Percentiles rank a stretch among this genome's conserved stretches.
These are phyloP conservation scores for Hymenoscyphus fructigenus DNA, from an alignment of 2,329 filamentous ascomycete genomes.

Conservation along the genomic window DNA sequence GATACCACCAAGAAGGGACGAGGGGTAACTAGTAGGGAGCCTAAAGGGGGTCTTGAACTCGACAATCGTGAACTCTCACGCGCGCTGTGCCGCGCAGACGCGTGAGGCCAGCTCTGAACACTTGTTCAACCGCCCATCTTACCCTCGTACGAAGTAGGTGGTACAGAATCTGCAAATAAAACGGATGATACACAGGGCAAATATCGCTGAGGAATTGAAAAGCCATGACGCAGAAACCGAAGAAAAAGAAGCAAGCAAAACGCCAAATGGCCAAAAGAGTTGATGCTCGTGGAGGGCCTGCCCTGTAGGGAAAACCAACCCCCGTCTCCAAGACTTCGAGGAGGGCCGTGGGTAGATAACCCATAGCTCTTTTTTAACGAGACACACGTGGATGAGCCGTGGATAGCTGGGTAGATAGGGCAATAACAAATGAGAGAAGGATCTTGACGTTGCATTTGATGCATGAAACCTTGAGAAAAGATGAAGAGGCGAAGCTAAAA, in stretches of 20 bases:
- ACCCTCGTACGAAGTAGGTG: not conserved
- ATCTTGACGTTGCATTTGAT: not conserved
- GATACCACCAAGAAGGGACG: not conserved
- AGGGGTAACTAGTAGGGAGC: not conserved
- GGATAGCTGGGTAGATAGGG: not conserved
- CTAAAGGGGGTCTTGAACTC: not conserved
- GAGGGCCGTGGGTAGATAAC: not conserved
- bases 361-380: not conserved
- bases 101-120: not conserved
- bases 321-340: not conserved
- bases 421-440: not conserved
- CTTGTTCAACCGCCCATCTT: not conserved
- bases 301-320: not conserved
- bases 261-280: not conserved
- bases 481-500: not conserved
- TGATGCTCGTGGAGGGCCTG: conserved; percentile 1
- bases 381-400: conserved; percentile 1
- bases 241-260: not conserved
- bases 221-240: not conserved
- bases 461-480: not conserved
- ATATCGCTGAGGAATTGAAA: not conserved
- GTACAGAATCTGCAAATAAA: not conserved
- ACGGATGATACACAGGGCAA: not conserved
- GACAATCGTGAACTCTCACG: conserved; percentile 3
- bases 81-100: conserved; percentile 9